Evolutionary conservation across 345 rosid genomes (phyloP).

Genomic region (Salix arbutifolia): DNA sequence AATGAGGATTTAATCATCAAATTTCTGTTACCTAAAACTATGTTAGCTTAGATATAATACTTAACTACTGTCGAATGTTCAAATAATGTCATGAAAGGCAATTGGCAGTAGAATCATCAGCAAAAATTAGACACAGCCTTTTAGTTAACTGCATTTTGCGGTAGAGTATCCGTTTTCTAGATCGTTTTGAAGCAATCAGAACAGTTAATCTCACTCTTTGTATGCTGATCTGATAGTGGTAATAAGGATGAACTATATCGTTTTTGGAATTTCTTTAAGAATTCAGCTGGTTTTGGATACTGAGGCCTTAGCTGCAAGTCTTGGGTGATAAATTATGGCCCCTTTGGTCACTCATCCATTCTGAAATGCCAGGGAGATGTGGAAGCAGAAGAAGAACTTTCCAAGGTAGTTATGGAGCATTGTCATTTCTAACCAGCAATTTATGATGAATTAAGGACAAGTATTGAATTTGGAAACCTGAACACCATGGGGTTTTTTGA

Average conservation of each 20-base stretch:
- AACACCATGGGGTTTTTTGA: background rate
- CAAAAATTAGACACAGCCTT: too few relatives aligned
- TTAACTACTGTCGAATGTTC: too few relatives aligned
- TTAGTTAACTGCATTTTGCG: too few relatives aligned
- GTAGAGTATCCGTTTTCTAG: too few relatives aligned
- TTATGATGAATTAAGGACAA: background rate
- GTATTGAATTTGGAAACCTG: background rate
- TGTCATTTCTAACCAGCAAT: background rate
- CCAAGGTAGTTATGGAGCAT: background rate
- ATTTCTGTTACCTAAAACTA: too few relatives aligned
- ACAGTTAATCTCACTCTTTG: slow-evolving; percentile 2
- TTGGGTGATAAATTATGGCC: too few relatives aligned
- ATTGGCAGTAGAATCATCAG: too few relatives aligned
- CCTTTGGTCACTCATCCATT: too few relatives aligned
- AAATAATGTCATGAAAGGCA: too few relatives aligned
- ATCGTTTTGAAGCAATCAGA: slow-evolving; percentile 24
- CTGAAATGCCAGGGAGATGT: slow-evolving; percentile 8
- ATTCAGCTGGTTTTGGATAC: background rate
- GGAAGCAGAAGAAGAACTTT: slow-evolving; percentile 14
- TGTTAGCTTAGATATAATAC: too few relatives aligned
- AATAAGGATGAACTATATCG: background rate
- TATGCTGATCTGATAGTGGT: background rate
- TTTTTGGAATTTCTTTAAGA: background rate
- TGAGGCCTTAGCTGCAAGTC: background rate
- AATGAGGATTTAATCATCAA: too few relatives aligned